phyloP scores from a whole-genome alignment of 805 yeast species.

The Maudiozyma barnettii region DNA sequence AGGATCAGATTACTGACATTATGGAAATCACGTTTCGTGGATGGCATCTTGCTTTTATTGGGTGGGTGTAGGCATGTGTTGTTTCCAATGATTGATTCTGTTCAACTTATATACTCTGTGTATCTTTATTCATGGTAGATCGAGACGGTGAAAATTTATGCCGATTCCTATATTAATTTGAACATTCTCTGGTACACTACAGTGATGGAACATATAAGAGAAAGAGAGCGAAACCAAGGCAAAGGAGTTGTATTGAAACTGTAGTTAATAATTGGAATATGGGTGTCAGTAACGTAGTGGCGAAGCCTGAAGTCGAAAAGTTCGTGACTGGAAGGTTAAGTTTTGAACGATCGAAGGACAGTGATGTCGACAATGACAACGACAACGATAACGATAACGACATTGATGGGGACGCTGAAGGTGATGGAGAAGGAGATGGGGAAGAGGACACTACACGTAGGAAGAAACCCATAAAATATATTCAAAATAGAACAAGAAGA shows the following conservation, averaged over 20 bases:
- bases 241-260: no score
- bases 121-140: no score
- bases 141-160: no score
- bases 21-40: not conserved
- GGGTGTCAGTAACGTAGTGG: no score
- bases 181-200: no score
- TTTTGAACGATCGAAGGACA: not conserved
- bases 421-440: constrained; percentile 2
- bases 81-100: no score
- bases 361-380: constrained; percentile 2
- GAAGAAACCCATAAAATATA: constrained; percentile 54
- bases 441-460: constrained; percentile 6
- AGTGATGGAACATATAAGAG: no score
- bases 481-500: constrained; percentile 90
- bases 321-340: not conserved
- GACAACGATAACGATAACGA: constrained; percentile 4
- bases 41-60: not conserved
- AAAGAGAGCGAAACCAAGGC: no score
- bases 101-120: no score
- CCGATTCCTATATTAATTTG: no score
- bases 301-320: no score
- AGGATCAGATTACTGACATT: constrained; percentile 36
- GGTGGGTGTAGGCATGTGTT: not conserved
- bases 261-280: no score
- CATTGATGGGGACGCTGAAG: constrained; percentile 1